phyloP scores from a whole-genome alignment of 2,329 filamentous ascomycete species.

The Rasamsonia emersonii region DNA sequence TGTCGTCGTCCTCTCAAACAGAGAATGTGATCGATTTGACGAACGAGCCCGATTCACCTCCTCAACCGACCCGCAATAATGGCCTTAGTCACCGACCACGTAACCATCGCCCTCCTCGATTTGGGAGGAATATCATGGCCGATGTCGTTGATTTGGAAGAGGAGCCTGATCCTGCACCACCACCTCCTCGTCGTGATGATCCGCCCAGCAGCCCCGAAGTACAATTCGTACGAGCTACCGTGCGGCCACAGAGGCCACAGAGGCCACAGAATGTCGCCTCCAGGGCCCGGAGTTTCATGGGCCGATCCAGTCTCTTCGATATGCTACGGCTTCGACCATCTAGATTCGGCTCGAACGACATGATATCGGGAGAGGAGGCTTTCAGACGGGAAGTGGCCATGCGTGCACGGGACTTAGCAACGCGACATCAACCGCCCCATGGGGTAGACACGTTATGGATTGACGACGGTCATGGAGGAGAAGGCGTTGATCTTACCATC shows the following conservation, averaged over 20 bases:
- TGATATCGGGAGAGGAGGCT: constrained; percentile 7
- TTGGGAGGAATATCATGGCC: constrained; percentile 28
- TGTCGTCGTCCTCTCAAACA: constrained; percentile 22
- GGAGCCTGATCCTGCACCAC: constrained; percentile 16
- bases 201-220: constrained; percentile 39
- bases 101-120: constrained; percentile 22
- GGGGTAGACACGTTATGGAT: constrained; percentile 17
- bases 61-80: constrained; percentile 10
- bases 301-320: constrained; percentile 7
- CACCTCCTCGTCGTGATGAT: no score
- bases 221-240: constrained; percentile 36
- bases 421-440: constrained; percentile 7
- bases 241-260: constrained; percentile 13
- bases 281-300: constrained; percentile 2
- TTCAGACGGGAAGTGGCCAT: constrained; percentile 17
- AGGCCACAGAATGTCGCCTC: no score
- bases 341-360: constrained; percentile 2
- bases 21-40: constrained; percentile 40
- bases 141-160: constrained; percentile 35
- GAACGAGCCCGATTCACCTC: constrained; percentile 33
- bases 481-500: constrained; percentile 17
- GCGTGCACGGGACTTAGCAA: constrained; percentile 8
- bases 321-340: constrained; percentile 9
- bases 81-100: constrained; percentile 7
- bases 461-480: constrained; percentile 13